Base-by-base conservation (phyloP, 495 filamentous ascomycete species). In the Hypoxylon fragiforme region DNA sequence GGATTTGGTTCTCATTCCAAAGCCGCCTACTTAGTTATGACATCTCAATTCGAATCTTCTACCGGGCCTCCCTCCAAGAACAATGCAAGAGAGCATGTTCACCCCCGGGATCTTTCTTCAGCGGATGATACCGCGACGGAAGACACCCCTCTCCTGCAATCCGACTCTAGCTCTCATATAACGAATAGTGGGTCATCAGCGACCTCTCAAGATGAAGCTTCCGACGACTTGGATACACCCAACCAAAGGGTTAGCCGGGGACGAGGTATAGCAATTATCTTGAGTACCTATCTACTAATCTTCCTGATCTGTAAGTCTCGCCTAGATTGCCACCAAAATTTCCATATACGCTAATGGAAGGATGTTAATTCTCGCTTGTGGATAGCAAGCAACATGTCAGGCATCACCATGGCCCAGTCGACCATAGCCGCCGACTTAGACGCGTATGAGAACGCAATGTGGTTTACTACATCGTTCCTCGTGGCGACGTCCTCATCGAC, bases 391-490 rank as follows among this genome's bases (percentile, higher is more conserved):
- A 91, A 92, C 67, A 88, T 90, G 75, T 85, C 82, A 20, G 82
- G 88, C 58, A 82, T 92, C 53, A 68, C 87, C 3, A 91, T 88
- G 19, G 86, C 84, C 1, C 87, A 90, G 68, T 86, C 83, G 1
- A 71, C 73, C 31, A 89, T 92, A 57, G 86, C 87, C 1, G 75
- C 75, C 14, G 87, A 90, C 50, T 71, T 91, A 0, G 77, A 90
- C 74, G 81, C 86, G 7, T 91, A 87, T 63, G 81, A 81, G 19
- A 69, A 83, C 36, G 82, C 82, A 14, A 85, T 80, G 55, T 92
- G 88, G 88, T 87, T 92, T 56, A 89, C 86, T 5, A 85, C 84
- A 19, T 71, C 86, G 1, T 91, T 87, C 65, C 67, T 85, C 69
- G 89, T 92, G 51, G 81, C 85, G 34, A 78, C 82, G 76, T 86